Evolutionary conservation across 345 rosid species (phyloP), one percentile per base, ranked within the genome.

Genomic region (Dipteronia dyeriana): DNA sequence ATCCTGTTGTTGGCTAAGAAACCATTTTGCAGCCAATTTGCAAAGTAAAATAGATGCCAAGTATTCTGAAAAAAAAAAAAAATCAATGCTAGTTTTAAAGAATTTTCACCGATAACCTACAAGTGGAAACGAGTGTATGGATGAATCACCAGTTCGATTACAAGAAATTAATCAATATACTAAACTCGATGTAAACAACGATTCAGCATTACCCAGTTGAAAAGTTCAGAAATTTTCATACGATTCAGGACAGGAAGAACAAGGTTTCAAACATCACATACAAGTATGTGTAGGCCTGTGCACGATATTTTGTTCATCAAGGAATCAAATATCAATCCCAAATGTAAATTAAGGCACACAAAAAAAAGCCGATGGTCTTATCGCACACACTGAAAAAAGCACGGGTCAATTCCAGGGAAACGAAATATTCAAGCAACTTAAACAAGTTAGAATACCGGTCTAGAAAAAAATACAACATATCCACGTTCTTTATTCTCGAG

Each of bases 401-500:
- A 6, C n/a, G 64, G 5, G 57, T 76, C 77, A 57, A 75, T 9
- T 75, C 59, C 47, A 66, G 56, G 34, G 34, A 31, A 31, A 47
- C 13, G 31, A 29, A 53, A 79, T 45, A 80, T 23, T 74, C 74
- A 13, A 41, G 45, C 23, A 43, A 61, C 66, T 31, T 29, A 45
- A 61, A 64, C 70, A 47, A 60, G 49, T 70, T 29, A 3, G 64
- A 61, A 69, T 17, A 68, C 22, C 66, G 39, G 20, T 62, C 59
- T 66, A 20, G 12, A 75, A 41, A 68, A 66, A 74, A 76, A 64
- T 17, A 45, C 73, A 81, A 65, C 78, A 84, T 49, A 80, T 71
- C 75, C 77, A 17, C 38, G 69, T 79, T 71, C 62, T 78, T 84
- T 88, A 83, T 86, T 91, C 63, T 63, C 66, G 43, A 74, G 65